Evolutionary conservation across 2,329 filamentous ascomycete genomes (phyloP), one percentile per base, ranked within the genome.

Genomic region (Leptographium radiaticola): DNA sequence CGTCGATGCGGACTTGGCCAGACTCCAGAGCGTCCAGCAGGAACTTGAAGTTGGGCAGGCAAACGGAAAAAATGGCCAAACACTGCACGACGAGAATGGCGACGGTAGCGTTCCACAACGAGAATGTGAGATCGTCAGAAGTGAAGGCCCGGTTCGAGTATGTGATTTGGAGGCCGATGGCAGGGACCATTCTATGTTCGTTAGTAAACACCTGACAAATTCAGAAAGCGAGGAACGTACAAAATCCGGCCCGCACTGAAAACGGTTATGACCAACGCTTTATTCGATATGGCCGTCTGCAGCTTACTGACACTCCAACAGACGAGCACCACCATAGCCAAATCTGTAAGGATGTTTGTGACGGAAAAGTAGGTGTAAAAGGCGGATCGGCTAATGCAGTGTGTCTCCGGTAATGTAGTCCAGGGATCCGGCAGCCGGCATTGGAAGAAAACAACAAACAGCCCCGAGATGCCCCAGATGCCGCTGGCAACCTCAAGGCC

Each of bases 1-100:
- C 52, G 25, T 53, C 46, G 16, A 53, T 36, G 33, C 52, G 52
- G n/a, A 50, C 36, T 33, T 54, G 52, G 3, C 52, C 52, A 1
- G 52, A 54, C 18, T 54, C 40, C 15, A 54, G 47, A 12, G 20
- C 50, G 40, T 54, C 52, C 1, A 54, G 42, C 15, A 54, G n/a
- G 20, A 40, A 51, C 34, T 54, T 54, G 33, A 54, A 54, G 47
- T 54, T 54, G 47, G 52, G 52, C 31, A 54, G 18, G 46, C 52
- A 54, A 10, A 54, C 20, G 8, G 52, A 39, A 11, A 51, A 50
- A 2, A 51, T 20, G 39, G 52, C 47, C n/a, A 54, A 33, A 12
- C 12, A 54, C 40, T 50, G 52, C 33, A 54, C 52, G 2, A 54
- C 36, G 25, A 38, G 12, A 11, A 54, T 25, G 16, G 33, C 52